Percentiles rank a stretch among this genome's conserved stretches.
Conservation (phyloP, 106 monocot genomes). For the Dendrobium catenatum region DNA sequence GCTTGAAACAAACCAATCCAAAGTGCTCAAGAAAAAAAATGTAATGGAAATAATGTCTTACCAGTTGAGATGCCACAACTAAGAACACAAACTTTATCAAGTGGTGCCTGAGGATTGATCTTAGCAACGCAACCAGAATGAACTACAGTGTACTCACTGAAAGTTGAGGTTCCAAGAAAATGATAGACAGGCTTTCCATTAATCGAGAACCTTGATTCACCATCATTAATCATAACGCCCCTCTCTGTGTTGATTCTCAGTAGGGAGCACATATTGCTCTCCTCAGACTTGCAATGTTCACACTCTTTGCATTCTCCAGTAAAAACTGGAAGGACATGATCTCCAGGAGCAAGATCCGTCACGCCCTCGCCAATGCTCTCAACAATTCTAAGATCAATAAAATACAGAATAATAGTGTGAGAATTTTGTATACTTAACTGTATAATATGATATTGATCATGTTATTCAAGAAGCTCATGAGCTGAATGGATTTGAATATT, state of each 20-base stretch:
- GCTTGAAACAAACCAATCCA: background rate
- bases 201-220: slow-evolving; percentile 49
- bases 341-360: slow-evolving; percentile 56
- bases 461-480: background rate
- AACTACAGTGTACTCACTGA: slow-evolving; percentile 64
- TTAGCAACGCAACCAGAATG: slow-evolving; percentile 55
- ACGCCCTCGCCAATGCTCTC: slow-evolving; percentile 82
- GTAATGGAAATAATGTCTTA: background rate
- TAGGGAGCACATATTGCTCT: slow-evolving; percentile 67
- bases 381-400: slow-evolving; percentile 29
- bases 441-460: background rate
- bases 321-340: slow-evolving; percentile 68
- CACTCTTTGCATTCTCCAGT: slow-evolving; percentile 68
- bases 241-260: slow-evolving; percentile 51
- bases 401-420: too few relatives aligned
- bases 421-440: too few relatives aligned
- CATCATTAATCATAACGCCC: slow-evolving; percentile 56
- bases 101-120: slow-evolving; percentile 61
- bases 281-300: slow-evolving; percentile 43
- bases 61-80: slow-evolving; percentile 75
- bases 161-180: slow-evolving; percentile 62
- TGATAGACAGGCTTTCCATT: slow-evolving; percentile 63
- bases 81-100: slow-evolving; percentile 61
- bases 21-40: background rate
- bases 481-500: too few relatives aligned